A percentile compares a stretch with the other conserved stretches of the same genome.
Conservation (phyloP, 805 yeast species). For the Diddensiella transvaalensis region DNA sequence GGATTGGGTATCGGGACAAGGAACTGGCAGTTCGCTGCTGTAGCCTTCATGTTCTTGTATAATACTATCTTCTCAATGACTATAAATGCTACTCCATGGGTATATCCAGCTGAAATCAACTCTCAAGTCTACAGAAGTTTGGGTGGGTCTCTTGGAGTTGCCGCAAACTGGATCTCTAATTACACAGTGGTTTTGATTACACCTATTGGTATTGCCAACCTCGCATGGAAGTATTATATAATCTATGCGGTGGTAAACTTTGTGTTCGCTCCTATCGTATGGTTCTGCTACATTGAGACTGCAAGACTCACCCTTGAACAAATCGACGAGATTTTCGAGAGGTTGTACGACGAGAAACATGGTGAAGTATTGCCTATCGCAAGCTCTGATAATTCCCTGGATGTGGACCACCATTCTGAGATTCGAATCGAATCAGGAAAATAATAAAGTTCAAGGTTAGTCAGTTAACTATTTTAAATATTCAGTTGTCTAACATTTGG, state of each 20-base stretch:
- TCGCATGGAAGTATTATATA: conserved; percentile 59
- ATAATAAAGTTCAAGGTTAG: not conserved
- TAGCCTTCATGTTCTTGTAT: conserved; percentile 16
- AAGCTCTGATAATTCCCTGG: conserved; percentile 5
- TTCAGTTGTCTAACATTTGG: not conserved
- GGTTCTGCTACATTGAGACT: conserved; percentile 69
- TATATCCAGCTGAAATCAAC: conserved; percentile 61
- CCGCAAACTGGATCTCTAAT: conserved; percentile 60
- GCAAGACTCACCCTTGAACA: conserved; percentile 70
- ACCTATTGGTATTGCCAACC: conserved; percentile 44
- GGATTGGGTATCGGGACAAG: conserved; percentile 11
- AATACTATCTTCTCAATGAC: conserved; percentile 46
- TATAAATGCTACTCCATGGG: conserved; percentile 59
- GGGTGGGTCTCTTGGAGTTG: conserved; percentile 57
- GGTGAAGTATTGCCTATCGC: conserved; percentile 3
- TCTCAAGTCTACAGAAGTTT: conserved; percentile 58
- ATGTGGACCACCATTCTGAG: conserved; percentile 3
- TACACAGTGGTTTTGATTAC: conserved; percentile 63
- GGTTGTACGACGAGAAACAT: conserved; percentile 27
- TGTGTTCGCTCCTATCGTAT: conserved; percentile 54
- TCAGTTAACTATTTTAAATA: conserved; percentile 1
- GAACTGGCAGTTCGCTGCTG: conserved; percentile 9
- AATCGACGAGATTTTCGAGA: conserved; percentile 52
- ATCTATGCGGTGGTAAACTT: conserved; percentile 63
- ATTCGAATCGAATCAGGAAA: conserved; percentile 4